phyloP scores from a whole-genome alignment of 2,329 filamentous ascomycete genomes.

The Apiospora aurea region DNA sequence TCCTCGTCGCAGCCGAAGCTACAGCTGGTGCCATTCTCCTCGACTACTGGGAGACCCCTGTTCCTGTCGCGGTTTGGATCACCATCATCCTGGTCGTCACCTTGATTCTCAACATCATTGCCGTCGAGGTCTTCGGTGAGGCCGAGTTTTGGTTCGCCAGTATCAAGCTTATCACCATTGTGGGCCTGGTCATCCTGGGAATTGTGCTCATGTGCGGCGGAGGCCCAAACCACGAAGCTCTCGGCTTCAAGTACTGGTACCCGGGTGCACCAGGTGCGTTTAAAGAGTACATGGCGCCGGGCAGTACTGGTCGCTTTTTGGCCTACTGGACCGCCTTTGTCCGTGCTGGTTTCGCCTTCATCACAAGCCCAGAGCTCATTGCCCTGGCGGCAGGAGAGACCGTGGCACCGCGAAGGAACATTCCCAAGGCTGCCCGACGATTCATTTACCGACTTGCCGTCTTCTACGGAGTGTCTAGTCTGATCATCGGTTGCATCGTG shows the following conservation, averaged over 20 bases:
- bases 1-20: conserved; percentile 64
- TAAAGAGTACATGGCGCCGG: conserved; percentile 53
- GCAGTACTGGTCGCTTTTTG: conserved; percentile 60
- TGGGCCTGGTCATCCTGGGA: conserved; percentile 63
- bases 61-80: conserved; percentile 65
- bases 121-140: conserved; percentile 65
- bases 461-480: conserved; percentile 69
- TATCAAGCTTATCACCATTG: conserved; percentile 66
- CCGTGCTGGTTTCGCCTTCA: conserved; percentile 67
- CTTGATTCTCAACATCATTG: conserved; percentile 62
- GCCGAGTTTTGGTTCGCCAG: conserved; percentile 68
- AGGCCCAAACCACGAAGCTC: conserved; percentile 55
- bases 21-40: conserved; percentile 65
- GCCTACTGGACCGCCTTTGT: conserved; percentile 65
- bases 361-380: conserved; percentile 68
- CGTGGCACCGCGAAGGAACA: conserved; percentile 67
- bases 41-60: conserved; percentile 63
- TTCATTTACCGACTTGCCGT: conserved; percentile 68
- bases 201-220: conserved; percentile 65
- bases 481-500: conserved; percentile 67
- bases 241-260: conserved; percentile 59
- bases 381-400: conserved; percentile 72
- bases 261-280: conserved; percentile 50
- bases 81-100: conserved; percentile 62
- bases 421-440: conserved; percentile 69